Evolutionary conservation across 1,139 yeast species (phyloP).

Genomic region (Debaryomycetaceae sp.): DNA sequence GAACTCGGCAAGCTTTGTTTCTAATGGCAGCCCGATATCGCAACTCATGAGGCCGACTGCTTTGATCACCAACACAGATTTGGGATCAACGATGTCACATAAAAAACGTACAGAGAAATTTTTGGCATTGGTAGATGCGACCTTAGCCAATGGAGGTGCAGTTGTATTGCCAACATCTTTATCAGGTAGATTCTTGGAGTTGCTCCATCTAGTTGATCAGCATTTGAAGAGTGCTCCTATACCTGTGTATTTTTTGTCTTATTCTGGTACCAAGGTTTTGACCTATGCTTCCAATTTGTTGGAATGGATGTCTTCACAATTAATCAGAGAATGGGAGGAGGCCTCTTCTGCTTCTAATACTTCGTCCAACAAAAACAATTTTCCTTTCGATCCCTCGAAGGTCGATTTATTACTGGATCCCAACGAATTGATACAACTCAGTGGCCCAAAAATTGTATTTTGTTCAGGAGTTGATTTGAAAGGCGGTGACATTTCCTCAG

Average conservation of each 20-base stretch:
- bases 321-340: constrained; percentile 78
- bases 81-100: constrained; percentile 66
- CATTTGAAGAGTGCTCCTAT: constrained; percentile 53
- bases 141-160: constrained; percentile 69
- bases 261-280: constrained; percentile 75
- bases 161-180: constrained; percentile 80
- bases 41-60: constrained; percentile 78
- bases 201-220: constrained; percentile 66
- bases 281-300: constrained; percentile 84
- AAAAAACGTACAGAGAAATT: constrained; percentile 64
- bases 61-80: constrained; percentile 70
- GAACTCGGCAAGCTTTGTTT: constrained; percentile 71
- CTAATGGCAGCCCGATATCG: constrained; percentile 53
- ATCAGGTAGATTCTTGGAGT: constrained; percentile 80
- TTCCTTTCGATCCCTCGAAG: constrained; percentile 72
- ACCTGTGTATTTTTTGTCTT: constrained; percentile 74
- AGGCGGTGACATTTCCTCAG: constrained; percentile 59
- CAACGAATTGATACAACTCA: constrained; percentile 50
- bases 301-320: constrained; percentile 90
- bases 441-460: constrained; percentile 79
- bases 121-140: constrained; percentile 59
- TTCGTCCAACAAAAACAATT: constrained; percentile 45
- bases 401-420: constrained; percentile 56
- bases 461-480: constrained; percentile 72
- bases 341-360: constrained; percentile 21